These are phyloP conservation scores for Huntiella omanensis DNA, from an alignment of 2,329 filamentous ascomycete genomes.

Conservation along the genomic window DNA sequence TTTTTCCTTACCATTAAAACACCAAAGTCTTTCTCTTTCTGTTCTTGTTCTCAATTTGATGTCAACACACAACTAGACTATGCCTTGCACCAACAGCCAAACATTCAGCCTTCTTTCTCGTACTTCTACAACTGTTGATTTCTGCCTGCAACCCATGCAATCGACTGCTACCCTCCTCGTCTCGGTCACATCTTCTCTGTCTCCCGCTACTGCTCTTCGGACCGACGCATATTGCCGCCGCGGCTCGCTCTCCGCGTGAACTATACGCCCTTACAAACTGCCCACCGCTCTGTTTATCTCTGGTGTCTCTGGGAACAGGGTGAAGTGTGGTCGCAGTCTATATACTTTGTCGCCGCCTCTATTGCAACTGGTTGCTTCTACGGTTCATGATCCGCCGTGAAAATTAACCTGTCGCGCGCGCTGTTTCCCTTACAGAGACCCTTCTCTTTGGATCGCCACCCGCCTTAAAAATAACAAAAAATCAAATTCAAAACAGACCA, in stretches of 20 bases:
- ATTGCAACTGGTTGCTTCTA: background rate
- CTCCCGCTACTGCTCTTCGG: slow-evolving; percentile 4
- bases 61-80: slow-evolving; percentile 6
- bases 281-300: background rate
- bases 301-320: background rate
- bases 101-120: background rate
- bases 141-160: slow-evolving; percentile 7
- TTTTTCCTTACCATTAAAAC: slow-evolving; percentile 14
- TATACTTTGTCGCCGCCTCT: background rate
- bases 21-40: background rate
- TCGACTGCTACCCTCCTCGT: slow-evolving; percentile 2
- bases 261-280: background rate
- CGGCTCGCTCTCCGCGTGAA: slow-evolving; percentile 10
- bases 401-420: background rate
- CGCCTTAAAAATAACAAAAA: too few relatives aligned
- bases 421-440: background rate
- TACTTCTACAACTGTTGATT: background rate
- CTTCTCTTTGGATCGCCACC: background rate
- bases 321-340: background rate
- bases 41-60: background rate
- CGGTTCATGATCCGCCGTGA: slow-evolving; percentile 8
- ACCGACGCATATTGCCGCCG: slow-evolving; percentile 12
- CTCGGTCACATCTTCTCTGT: slow-evolving; percentile 4
- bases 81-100: slow-evolving; percentile 9
- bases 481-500: too few relatives aligned